Evolutionary conservation across 768 basidiomycete species (phyloP), one percentile per base, ranked within the genome.

Genomic region (Tulasnella sp.): DNA sequence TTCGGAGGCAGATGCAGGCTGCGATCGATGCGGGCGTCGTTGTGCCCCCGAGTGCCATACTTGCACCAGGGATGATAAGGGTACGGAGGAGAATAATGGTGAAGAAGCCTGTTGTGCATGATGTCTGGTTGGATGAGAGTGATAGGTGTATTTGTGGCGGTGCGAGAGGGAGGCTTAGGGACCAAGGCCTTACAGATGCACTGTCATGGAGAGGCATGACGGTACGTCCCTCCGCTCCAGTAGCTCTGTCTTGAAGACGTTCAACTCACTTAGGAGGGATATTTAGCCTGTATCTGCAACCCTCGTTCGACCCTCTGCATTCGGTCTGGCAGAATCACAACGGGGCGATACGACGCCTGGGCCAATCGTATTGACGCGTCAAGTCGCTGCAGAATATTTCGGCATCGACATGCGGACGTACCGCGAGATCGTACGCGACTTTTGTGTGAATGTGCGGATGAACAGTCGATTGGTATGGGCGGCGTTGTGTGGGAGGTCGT

Each of bases 21-120:
- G 60, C 60, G 14, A 61, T 61, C 19, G 60, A 61, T 14, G 59
- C 46, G 3, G 60, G 60, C 2, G 41, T 61, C 15, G 37, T 51
- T 4, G 11, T 61, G 8, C 60, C 60, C 12, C 29, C 35, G 23
- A 48, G 31, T 19, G 21, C 32, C 8, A 17, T 40, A 21, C 21
- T 31, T 12, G 2, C 27, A 46, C 21, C 2, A 14, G 42, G 19
- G 23, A 42, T 19, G 40, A 49, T 31, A 19, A 31, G 46, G 37
- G 34, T 15, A 39, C 23, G 31, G 17, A 17, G 37, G 17, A 29
- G 29, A 8, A 12, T 1, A 45, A 25, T 60, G 57, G 59, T 34
- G 12, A 25, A 35, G 37, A 54, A 40, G 15, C 52, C 52, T 19
- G 37, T 39, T 14, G 42, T 54, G 52, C 27, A 23, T 19, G 52